Percentiles rank a stretch among this genome's conserved stretches.
Evolutionary conservation across 1,284 basidiomycete genomes (phyloP).

Genomic region (Malassezia dermatis): DNA sequence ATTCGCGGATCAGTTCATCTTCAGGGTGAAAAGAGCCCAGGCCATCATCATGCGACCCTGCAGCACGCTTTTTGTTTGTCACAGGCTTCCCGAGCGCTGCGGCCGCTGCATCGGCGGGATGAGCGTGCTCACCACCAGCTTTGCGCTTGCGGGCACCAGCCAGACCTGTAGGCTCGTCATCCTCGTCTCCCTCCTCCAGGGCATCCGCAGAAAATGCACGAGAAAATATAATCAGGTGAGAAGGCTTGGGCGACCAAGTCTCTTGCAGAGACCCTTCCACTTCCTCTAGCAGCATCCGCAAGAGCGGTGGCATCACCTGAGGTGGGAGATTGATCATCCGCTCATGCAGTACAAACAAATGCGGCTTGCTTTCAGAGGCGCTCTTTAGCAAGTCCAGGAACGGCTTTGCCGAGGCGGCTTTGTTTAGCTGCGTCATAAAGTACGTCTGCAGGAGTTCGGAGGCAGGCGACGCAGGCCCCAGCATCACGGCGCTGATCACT

Average conservation of each 20-base stretch:
- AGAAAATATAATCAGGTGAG: constrained; percentile 38
- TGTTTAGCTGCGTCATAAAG: constrained; percentile 19
- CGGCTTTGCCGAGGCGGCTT: constrained; percentile 19
- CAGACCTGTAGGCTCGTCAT: constrained; percentile 29
- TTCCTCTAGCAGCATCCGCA: constrained; percentile 40
- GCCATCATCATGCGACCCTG: constrained; percentile 17
- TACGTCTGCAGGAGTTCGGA: constrained; percentile 14
- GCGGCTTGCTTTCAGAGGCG: constrained; percentile 21
- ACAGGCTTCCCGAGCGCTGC: constrained; percentile 19
- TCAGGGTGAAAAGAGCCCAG: constrained; percentile 43
- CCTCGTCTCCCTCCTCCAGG: constrained; percentile 37
- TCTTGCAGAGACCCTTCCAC: constrained; percentile 13
- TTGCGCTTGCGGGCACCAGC: constrained; percentile 32
- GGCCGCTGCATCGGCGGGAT: constrained; percentile 8
- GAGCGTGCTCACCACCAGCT: constrained; percentile 18
- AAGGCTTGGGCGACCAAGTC: constrained; percentile 16
- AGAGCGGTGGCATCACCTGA: constrained; percentile 36
- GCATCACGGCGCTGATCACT: constrained; percentile 30
- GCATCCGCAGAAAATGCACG: constrained; percentile 41
- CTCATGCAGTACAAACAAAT: constrained; percentile 37
- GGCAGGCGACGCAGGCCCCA: constrained; percentile 13
- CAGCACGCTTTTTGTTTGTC: constrained; percentile 19
- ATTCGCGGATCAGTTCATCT: constrained; percentile 29
- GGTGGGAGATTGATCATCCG: constrained; percentile 45
- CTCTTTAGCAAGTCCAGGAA: constrained; percentile 23